phyloP scores from a whole-genome alignment of 306 rosid genomes.

The Myrica gale region DNA sequence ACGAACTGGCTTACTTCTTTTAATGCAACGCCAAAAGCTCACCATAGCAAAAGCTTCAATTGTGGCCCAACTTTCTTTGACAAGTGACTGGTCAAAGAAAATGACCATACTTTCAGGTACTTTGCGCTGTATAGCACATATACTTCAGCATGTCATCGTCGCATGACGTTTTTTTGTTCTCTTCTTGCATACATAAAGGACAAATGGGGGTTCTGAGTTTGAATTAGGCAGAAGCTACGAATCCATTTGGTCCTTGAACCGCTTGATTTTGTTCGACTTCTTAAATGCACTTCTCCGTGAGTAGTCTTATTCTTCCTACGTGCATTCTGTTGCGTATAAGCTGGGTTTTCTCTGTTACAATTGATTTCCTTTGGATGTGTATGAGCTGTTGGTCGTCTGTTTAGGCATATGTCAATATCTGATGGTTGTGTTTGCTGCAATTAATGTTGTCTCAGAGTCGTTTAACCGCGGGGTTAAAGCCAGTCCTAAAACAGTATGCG shows the following conservation, averaged over 20 bases:
- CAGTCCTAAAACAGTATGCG: constrained; percentile 44
- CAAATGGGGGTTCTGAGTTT: constrained; percentile 30
- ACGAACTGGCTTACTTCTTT: constrained; percentile 61
- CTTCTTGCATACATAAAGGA: constrained; percentile 23
- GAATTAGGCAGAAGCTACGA: constrained; percentile 31
- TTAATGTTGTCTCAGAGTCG: constrained; percentile 62
- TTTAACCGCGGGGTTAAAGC: constrained; percentile 39
- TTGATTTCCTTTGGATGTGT: constrained; percentile 64
- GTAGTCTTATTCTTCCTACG: constrained; percentile 53
- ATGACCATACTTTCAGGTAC: constrained; percentile 31
- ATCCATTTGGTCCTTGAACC: constrained; percentile 31
- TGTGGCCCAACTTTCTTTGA: constrained; percentile 48
- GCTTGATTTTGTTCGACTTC: constrained; percentile 36
- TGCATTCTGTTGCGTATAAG: constrained; percentile 32
- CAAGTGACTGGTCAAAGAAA: constrained; percentile 38
- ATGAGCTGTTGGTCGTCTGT: constrained; percentile 20
- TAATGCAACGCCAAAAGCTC: constrained; percentile 70
- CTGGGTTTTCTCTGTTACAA: constrained; percentile 33
- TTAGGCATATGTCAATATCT: constrained; percentile 50
- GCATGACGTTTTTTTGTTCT: constrained; percentile 23
- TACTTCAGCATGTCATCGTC: constrained; percentile 22
- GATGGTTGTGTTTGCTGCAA: constrained; percentile 39
- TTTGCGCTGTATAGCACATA: constrained; percentile 34
- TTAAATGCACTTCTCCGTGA: constrained; percentile 32
- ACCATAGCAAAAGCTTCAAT: constrained; percentile 60